A percentile compares a stretch with the other conserved stretches of the same genome.
Conservation (phyloP, 2,329 filamentous ascomycete species). For the Grosmannia penicillata region DNA sequence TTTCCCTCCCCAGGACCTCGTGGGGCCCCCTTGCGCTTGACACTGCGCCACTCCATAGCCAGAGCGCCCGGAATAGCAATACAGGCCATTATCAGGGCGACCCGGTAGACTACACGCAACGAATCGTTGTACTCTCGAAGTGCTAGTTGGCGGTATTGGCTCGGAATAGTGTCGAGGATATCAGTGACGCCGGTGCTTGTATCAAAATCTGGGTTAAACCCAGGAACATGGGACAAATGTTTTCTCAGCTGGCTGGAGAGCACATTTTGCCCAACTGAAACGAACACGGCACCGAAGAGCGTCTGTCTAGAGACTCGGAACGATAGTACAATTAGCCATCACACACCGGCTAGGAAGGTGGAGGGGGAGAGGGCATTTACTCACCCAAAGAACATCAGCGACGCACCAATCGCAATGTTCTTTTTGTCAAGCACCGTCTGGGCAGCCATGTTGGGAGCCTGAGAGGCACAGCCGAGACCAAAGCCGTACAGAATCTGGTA, state of each 20-base stretch:
- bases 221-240: background rate
- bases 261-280: constrained; percentile 7
- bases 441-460: constrained; percentile 28
- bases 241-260: constrained; percentile 3
- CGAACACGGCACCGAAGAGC: constrained; percentile 7
- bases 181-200: constrained; percentile 4
- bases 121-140: constrained; percentile 39
- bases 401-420: constrained; percentile 26
- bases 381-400: constrained; percentile 29
- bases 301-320: constrained; percentile 2
- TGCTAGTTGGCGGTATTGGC: background rate
- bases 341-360: background rate
- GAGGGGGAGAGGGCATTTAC: background rate
- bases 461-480: constrained; percentile 27
- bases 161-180: constrained; percentile 3
- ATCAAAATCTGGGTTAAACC: background rate
- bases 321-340: background rate
- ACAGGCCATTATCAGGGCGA: constrained; percentile 32
- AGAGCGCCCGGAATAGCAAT: constrained; percentile 33
- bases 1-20: background rate
- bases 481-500: constrained; percentile 28
- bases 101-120: constrained; percentile 36
- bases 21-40: constrained; percentile 4
- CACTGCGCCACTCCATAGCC: constrained; percentile 38
- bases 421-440: constrained; percentile 25